These are phyloP conservation scores for Talaromyces funiculosus DNA, from an alignment of 2,329 filamentous ascomycete species.

Conservation along the genomic window DNA sequence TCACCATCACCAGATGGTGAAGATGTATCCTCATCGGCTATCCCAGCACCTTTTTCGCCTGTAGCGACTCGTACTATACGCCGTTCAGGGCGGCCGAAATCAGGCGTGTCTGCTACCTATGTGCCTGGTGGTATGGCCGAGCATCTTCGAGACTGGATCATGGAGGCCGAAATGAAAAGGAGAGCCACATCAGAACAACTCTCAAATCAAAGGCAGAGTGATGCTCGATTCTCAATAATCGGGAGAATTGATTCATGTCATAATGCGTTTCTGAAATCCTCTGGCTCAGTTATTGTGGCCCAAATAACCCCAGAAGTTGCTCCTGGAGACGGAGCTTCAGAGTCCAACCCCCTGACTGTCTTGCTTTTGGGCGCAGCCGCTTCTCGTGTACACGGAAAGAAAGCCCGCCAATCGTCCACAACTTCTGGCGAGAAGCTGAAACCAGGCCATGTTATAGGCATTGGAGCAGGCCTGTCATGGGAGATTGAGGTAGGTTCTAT, in stretches of 20 bases:
- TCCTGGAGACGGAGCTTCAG: no score
- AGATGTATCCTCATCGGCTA: slow-evolving; percentile 7
- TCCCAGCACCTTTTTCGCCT: slow-evolving; percentile 33
- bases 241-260: slow-evolving; percentile 3
- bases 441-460: slow-evolving; percentile 24
- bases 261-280: slow-evolving; percentile 7
- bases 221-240: not conserved
- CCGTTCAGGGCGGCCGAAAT: slow-evolving; percentile 24
- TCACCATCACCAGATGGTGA: slow-evolving; percentile 28
- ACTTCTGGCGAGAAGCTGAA: not conserved
- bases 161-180: slow-evolving; percentile 32
- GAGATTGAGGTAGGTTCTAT: slow-evolving; percentile 26
- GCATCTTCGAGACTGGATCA: slow-evolving; percentile 37
- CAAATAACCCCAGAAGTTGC: not conserved
- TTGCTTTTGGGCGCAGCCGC: slow-evolving; percentile 24
- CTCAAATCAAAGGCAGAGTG: not conserved
- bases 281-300: slow-evolving; percentile 9
- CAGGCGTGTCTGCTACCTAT: slow-evolving; percentile 23
- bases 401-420: not conserved
- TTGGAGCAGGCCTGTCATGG: slow-evolving; percentile 32
- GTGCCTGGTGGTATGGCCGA: slow-evolving; percentile 36
- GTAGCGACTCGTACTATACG: slow-evolving; percentile 24
- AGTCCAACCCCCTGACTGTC: slow-evolving; percentile 16
- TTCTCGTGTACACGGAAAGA: not conserved
- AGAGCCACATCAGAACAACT: slow-evolving; percentile 14